Conservation (phyloP, 2,329 filamentous ascomycete species). For the Lizonia empirigonia region DNA sequence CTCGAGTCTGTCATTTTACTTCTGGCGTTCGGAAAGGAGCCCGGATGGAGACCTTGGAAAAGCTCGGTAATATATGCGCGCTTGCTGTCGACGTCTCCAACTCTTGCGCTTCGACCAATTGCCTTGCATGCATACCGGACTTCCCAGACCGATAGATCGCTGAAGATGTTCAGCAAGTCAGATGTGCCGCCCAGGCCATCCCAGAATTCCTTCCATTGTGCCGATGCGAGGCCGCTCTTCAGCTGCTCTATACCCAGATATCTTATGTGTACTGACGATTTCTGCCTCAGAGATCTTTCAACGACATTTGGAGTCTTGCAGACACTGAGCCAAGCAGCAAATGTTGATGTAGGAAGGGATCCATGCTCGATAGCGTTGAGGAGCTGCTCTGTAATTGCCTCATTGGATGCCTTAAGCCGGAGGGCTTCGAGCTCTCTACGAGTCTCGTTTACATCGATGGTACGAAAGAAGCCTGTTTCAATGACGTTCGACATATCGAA, state of each 20-base stretch:
- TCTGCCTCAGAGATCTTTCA: constrained; percentile 28
- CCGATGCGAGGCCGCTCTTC: constrained; percentile 20
- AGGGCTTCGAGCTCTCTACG: constrained; percentile 2
- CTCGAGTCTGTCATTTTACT: constrained; percentile 24
- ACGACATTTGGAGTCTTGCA: constrained; percentile 25
- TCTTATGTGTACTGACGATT: constrained; percentile 30
- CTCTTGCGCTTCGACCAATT: constrained; percentile 23
- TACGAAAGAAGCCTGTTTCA: constrained; percentile 14
- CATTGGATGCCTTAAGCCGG: background rate
- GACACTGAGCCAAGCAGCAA: constrained; percentile 35
- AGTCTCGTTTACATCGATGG: background rate
- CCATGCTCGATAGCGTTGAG: constrained; percentile 20
- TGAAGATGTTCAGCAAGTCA: constrained; percentile 34
- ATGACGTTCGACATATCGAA: background rate
- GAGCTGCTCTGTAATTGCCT: constrained; percentile 13
- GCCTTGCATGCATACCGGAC: constrained; percentile 25
- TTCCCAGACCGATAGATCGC: constrained; percentile 34
- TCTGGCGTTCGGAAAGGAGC: constrained; percentile 17
- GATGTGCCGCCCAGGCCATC: constrained; percentile 32
- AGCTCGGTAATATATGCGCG: constrained; percentile 26
- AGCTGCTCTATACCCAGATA: constrained; percentile 27
- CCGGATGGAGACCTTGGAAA: constrained; percentile 31
- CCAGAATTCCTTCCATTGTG: constrained; percentile 34
- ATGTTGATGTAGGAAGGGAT: constrained; percentile 26
- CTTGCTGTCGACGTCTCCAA: constrained; percentile 22